These are phyloP conservation scores for Pythium insidiosum DNA, from an alignment of 352 stramenopile species.

Conservation along the genomic window DNA sequence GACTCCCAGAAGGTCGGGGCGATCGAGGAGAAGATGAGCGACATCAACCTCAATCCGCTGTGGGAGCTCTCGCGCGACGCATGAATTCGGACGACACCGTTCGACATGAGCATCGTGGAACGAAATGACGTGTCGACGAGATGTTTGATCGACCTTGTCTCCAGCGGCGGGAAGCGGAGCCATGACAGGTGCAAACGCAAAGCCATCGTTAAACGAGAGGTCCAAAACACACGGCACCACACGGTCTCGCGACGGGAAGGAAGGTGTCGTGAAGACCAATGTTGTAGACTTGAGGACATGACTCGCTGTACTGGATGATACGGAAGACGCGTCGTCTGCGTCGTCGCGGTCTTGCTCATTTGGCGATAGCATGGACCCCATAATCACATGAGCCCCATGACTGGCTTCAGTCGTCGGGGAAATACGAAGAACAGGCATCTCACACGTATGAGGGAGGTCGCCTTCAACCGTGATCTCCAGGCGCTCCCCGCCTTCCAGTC, in stretches of 20 bases:
- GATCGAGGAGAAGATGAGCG: conserved; percentile 15
- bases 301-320: no score
- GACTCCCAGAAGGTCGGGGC: conserved; percentile 4
- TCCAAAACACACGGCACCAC: conserved; percentile 30
- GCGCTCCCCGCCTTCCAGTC: conserved; percentile 22
- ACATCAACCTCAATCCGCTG: conserved; percentile 33
- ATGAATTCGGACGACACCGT: conserved; percentile 43
- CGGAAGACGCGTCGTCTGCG: background rate
- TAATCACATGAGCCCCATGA: conserved; percentile 10
- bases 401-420: no score
- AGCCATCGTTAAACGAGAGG: conserved; percentile 49
- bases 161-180: background rate
- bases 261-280: conserved; percentile 21
- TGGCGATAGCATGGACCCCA: background rate
- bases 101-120: conserved; percentile 33
- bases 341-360: background rate
- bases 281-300: no score
- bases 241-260: conserved; percentile 10
- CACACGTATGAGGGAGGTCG: conserved; percentile 25
- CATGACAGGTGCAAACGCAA: conserved; percentile 28
- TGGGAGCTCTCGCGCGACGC: conserved; percentile 25
- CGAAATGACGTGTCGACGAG: conserved; percentile 14
- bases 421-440: conserved; percentile 28
- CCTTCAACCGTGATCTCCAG: conserved; percentile 28
- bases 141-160: background rate